Percentiles rank a stretch among this genome's conserved stretches.
These are phyloP conservation scores for Skeletonema costatum DNA, from an alignment of 108 stramenopile species.

Conservation along the genomic window DNA sequence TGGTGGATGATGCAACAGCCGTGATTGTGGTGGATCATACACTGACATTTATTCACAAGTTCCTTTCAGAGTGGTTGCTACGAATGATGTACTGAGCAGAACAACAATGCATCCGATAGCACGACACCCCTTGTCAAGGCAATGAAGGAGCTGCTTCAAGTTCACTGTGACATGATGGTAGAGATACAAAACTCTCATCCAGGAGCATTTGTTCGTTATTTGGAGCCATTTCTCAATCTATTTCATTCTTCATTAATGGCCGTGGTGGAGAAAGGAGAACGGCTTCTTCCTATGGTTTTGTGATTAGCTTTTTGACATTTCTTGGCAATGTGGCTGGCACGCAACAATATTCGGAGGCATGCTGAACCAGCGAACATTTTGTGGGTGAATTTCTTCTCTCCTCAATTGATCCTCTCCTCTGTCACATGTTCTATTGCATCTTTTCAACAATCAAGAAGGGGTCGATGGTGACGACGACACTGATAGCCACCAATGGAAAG, in stretches of 20 bases:
- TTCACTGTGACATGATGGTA: slow-evolving; percentile 32
- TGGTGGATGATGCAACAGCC: slow-evolving; percentile 12
- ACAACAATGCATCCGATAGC: background rate
- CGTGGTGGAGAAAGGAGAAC: slow-evolving; percentile 2
- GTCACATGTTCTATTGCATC: slow-evolving; percentile 9
- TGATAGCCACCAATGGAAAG: slow-evolving; percentile 19
- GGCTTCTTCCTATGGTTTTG: background rate
- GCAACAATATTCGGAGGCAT: slow-evolving; percentile 7
- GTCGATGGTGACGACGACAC: slow-evolving; percentile 7
- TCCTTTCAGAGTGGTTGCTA: slow-evolving; percentile 31
- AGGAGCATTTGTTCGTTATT: slow-evolving; percentile 20
- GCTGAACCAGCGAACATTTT: background rate
- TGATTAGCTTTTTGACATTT: slow-evolving; percentile 26
- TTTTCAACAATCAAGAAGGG: slow-evolving; percentile 20
- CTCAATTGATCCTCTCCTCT: slow-evolving; percentile 20
- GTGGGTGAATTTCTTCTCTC: slow-evolving; percentile 21
- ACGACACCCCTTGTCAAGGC: background rate
- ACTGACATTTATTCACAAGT: slow-evolving; percentile 16
- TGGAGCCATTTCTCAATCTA: slow-evolving; percentile 27
- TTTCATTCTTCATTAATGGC: slow-evolving; percentile 27
- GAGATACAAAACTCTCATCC: slow-evolving; percentile 32
- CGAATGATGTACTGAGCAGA: background rate
- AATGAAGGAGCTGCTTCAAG: slow-evolving; percentile 24
- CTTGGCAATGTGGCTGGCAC: slow-evolving; percentile 18
- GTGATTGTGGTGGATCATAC: slow-evolving; percentile 16